Conservation (phyloP, 257 asterid genomes). For the Ocimum tenuiflorum region DNA sequence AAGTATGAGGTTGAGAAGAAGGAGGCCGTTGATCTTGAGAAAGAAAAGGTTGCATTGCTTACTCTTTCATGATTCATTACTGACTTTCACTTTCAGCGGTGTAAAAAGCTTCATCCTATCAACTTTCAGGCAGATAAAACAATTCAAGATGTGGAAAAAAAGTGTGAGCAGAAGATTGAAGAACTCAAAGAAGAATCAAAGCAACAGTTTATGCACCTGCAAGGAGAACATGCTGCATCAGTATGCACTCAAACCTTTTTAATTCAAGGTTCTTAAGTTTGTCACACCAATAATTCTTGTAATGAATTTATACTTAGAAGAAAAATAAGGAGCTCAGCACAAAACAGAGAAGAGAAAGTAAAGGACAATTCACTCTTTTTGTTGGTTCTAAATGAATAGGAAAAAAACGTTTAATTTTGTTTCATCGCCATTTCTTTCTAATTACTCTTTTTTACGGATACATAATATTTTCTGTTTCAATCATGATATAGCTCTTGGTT, state of each 20-base stretch:
- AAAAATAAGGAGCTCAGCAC: not conserved
- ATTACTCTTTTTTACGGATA: not conserved
- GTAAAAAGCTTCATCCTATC: constrained; percentile 17
- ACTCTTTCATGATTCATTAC: constrained; percentile 10
- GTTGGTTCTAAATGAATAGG: no score
- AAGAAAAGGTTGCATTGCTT: constrained; percentile 59
- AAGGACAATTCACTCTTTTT: not conserved
- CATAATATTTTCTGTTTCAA: not conserved
- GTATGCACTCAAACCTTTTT: constrained; percentile 40
- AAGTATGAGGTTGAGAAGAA: constrained; percentile 85
- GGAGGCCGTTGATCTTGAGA: constrained; percentile 63
- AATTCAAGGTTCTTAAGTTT: constrained; percentile 8
- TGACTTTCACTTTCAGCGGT: constrained; percentile 10
- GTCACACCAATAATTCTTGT: not conserved
- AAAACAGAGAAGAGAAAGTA: not conserved
- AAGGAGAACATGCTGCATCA: constrained; percentile 73
- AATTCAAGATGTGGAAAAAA: constrained; percentile 55
- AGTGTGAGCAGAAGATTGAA: constrained; percentile 52
- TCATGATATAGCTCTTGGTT: constrained; percentile 2
- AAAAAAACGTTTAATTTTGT: not conserved
- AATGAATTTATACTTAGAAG: not conserved
- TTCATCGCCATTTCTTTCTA: not conserved
- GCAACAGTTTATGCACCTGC: constrained; percentile 51
- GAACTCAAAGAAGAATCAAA: constrained; percentile 62
- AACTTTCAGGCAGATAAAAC: constrained; percentile 60